phyloP scores from a whole-genome alignment of 352 stramenopile genomes.

The Phytophthora meadii region DNA sequence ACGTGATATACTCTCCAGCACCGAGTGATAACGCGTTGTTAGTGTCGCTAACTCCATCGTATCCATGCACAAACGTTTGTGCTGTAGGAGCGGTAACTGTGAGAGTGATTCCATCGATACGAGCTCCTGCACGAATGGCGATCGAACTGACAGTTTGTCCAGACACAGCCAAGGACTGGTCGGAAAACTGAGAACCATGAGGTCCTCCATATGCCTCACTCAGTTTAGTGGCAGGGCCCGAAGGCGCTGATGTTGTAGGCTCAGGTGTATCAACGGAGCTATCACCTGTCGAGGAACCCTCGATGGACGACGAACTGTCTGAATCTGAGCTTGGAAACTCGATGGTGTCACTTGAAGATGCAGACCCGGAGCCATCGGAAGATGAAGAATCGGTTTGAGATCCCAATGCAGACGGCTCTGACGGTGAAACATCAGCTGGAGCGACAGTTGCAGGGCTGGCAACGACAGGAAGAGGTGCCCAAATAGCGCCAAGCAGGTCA shows the following conservation, averaged over 20 bases:
- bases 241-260: neutral
- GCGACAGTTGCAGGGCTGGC: neutral
- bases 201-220: constrained; percentile 20
- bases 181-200: constrained; percentile 9
- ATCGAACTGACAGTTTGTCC: constrained; percentile 11
- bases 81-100: neutral
- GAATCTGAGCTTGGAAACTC: neutral
- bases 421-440: neutral
- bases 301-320: neutral
- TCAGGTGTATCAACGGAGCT: neutral
- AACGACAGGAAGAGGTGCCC: constrained; percentile 2
- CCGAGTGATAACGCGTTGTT: constrained; percentile 1
- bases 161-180: constrained; percentile 3
- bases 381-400: neutral
- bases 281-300: neutral
- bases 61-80: constrained; percentile 13
- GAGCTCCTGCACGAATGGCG: constrained; percentile 6
- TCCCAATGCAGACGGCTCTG: neutral
- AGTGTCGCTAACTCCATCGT: constrained; percentile 2
- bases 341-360: neutral
- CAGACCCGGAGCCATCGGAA: neutral
- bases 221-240: constrained; percentile 2
- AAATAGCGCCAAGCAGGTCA: constrained; percentile 15
- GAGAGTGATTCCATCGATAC: constrained; percentile 11
- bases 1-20: constrained; percentile 7